phyloP scores from a whole-genome alignment of 2,329 filamentous ascomycete species.

The Pleomassaria siparia region DNA sequence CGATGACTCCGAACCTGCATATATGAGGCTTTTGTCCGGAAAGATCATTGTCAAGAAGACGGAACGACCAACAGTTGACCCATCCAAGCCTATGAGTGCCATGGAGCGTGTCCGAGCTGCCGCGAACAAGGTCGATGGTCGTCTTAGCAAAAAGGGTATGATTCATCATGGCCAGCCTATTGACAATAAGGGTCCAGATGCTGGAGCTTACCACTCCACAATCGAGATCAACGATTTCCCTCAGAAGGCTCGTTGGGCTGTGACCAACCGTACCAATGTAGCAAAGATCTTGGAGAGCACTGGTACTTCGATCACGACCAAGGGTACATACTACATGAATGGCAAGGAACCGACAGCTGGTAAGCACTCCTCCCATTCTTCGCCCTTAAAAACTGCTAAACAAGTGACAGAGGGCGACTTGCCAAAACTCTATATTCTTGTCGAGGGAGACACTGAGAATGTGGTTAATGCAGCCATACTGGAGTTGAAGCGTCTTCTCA shows the following conservation, averaged over 20 bases:
- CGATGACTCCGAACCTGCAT: slow-evolving; percentile 26
- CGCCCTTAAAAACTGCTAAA: slow-evolving; percentile 6
- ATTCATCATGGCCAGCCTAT: slow-evolving; percentile 91
- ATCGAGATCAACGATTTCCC: slow-evolving; percentile 99
- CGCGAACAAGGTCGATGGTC: slow-evolving; percentile 85
- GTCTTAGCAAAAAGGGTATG: slow-evolving; percentile 84
- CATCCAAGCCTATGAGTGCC: slow-evolving; percentile 59
- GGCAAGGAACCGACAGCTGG: slow-evolving; percentile 80
- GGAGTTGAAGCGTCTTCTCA: slow-evolving; percentile 83
- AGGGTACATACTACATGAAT: slow-evolving; percentile 83
- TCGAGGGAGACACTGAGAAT: slow-evolving; percentile 94
- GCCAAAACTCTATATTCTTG: slow-evolving; percentile 96
- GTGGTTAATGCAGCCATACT: slow-evolving; percentile 87
- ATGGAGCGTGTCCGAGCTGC: slow-evolving; percentile 88
- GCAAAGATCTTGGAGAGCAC: slow-evolving; percentile 96
- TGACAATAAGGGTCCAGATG: slow-evolving; percentile 97
- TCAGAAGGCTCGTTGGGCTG: slow-evolving; percentile 96
- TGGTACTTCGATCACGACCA: slow-evolving; percentile 94
- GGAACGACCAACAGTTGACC: slow-evolving; percentile 53
- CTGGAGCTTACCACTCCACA: slow-evolving; percentile 93
- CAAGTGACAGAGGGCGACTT: slow-evolving; percentile 58
- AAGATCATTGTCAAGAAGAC: slow-evolving; percentile 75
- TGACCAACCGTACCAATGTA: slow-evolving; percentile 97
- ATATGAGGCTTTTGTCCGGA: slow-evolving; percentile 55
- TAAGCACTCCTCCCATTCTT: neutral